Evolutionary conservation across 768 basidiomycete species (phyloP).

Genomic region (Chlorophyllum brunneum): DNA sequence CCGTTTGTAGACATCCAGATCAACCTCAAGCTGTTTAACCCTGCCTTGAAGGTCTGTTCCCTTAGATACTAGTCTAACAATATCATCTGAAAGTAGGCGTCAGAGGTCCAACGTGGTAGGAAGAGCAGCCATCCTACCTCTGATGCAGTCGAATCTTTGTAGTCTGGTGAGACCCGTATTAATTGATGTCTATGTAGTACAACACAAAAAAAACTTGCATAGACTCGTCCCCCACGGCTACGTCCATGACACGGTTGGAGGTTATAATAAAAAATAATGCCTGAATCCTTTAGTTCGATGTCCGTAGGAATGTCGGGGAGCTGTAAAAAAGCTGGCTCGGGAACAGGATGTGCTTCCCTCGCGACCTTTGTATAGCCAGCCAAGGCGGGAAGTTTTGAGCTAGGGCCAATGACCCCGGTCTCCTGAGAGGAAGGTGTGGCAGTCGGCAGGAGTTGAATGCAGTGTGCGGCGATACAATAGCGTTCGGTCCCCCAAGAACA

Average conservation of each 20-base stretch:
- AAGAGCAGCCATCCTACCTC: neutral
- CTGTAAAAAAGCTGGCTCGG: too few species aligned
- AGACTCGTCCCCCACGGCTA: neutral
- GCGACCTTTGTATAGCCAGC: too few species aligned
- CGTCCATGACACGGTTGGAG: neutral
- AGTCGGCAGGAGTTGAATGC: too few species aligned
- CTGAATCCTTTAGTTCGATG: too few species aligned
- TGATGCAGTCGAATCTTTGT: constrained; percentile 7
- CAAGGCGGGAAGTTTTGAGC: too few species aligned
- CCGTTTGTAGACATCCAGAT: constrained; percentile 39
- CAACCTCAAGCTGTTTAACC: constrained; percentile 33
- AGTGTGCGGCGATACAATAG: too few species aligned
- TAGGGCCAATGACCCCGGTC: too few species aligned
- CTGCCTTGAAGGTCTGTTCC: constrained; percentile 26
- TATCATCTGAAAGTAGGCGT: constrained; percentile 29
- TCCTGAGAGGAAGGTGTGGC: too few species aligned
- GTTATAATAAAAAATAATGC: neutral
- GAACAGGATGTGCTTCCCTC: too few species aligned
- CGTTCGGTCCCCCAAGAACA: too few species aligned
- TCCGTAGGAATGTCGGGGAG: too few species aligned
- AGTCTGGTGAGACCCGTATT: neutral
- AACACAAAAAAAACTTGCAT: neutral
- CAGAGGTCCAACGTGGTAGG: neutral
- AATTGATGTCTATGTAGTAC: neutral
- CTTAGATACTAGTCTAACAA: constrained; percentile 30